phyloP scores from a whole-genome alignment of 441 rosid species.

The Arabidopsis lyrata region DNA sequence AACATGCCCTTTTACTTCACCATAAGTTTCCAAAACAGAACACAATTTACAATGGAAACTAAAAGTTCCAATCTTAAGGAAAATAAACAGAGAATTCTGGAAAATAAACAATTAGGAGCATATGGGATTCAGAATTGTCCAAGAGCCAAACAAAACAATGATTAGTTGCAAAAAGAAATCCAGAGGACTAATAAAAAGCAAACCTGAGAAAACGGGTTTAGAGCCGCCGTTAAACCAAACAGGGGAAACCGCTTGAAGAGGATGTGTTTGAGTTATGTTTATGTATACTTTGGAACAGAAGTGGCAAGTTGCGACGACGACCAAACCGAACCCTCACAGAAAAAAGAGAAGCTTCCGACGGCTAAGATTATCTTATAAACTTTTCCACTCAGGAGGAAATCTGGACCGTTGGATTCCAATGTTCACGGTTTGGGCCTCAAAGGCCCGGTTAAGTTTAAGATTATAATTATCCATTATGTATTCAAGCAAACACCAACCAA shows the following conservation, averaged over 20 bases:
- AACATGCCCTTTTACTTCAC: not conserved
- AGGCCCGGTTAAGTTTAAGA: not conserved
- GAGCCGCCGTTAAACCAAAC: constrained; percentile 1
- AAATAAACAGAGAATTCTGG: constrained; percentile 7
- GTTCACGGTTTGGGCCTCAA: constrained; percentile 28
- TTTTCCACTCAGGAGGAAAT: not conserved
- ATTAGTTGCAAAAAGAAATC: not conserved
- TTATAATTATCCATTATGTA: not conserved
- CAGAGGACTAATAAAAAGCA: not conserved
- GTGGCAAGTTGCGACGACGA: constrained; percentile 26
- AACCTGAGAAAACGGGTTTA: not conserved
- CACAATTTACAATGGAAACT: constrained; percentile 1
- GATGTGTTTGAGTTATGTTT: not conserved
- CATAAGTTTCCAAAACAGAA: not conserved
- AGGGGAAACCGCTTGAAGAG: constrained; percentile 4
- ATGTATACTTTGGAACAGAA: constrained; percentile 13
- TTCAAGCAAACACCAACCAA: not conserved
- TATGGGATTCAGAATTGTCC: not conserved
- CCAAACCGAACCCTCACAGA: constrained; percentile 27
- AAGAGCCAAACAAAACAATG: not conserved
- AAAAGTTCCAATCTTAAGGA: not conserved
- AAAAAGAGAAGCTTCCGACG: constrained; percentile 15
- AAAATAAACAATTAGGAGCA: not conserved
- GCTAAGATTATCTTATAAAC: not conserved
- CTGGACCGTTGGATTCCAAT: constrained; percentile 34